phyloP scores from a whole-genome alignment of 148 eudicot species.

The Rhododendron ovatum region DNA sequence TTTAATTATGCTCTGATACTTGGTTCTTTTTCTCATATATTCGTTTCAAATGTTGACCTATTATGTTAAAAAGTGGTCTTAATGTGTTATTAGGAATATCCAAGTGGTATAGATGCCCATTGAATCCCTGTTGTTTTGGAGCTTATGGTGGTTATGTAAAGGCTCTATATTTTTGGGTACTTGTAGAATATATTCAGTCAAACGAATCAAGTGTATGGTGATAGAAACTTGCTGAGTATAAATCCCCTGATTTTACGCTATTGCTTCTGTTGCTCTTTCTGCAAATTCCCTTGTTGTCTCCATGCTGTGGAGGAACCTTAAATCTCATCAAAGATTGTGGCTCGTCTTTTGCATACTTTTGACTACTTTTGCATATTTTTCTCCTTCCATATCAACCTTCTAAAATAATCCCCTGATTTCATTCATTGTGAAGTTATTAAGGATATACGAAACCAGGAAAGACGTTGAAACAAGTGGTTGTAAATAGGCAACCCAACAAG shows the following conservation, averaged over 20 bases:
- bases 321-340: neutral
- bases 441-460: neutral
- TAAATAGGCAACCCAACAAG: neutral
- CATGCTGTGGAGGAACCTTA: neutral
- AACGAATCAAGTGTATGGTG: neutral
- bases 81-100: neutral
- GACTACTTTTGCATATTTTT: neutral
- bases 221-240: neutral
- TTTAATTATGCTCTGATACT: neutral
- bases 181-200: slow-evolving; percentile 9
- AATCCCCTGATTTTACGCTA: neutral
- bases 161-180: neutral
- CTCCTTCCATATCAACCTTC: neutral
- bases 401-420: too few species aligned
- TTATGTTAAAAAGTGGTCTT: neutral
- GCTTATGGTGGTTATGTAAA: neutral
- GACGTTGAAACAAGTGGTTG: neutral
- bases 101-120: neutral
- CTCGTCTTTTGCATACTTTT: neutral
- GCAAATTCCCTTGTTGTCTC: neutral
- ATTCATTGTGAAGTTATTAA: too few species aligned
- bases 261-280: slow-evolving; percentile 2
- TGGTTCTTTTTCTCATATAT: neutral
- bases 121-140: neutral
- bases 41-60: neutral